phyloP scores from a whole-genome alignment of 805 yeast species.

The Soucietia sequanensis region DNA sequence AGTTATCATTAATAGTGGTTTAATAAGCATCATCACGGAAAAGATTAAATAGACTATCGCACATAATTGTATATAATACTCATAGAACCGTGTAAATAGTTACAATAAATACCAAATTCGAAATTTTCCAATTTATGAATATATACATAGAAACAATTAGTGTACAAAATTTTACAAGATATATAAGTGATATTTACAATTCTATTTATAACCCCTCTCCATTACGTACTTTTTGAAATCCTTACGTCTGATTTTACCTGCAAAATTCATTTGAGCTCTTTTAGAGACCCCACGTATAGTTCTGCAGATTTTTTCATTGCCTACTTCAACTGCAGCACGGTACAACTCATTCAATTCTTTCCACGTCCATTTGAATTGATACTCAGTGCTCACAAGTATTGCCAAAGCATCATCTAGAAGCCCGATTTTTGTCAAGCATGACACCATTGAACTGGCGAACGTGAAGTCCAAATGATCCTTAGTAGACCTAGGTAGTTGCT shows the following conservation, averaged over 20 bases:
- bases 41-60: no score
- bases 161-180: not conserved
- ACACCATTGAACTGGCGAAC: slow-evolving; percentile 73
- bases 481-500: slow-evolving; percentile 25
- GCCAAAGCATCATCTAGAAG: slow-evolving; percentile 68
- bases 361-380: slow-evolving; percentile 69
- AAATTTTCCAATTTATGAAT: not conserved
- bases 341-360: slow-evolving; percentile 28
- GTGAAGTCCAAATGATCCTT: slow-evolving; percentile 54
- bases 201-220: slow-evolving; percentile 29
- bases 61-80: no score
- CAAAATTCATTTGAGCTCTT: slow-evolving; percentile 34
- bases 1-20: slow-evolving; percentile 52
- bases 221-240: slow-evolving; percentile 32
- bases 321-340: slow-evolving; percentile 30
- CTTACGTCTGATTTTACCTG: slow-evolving; percentile 37
- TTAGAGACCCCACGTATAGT: slow-evolving; percentile 33
- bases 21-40: slow-evolving; percentile 53
- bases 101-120: not conserved
- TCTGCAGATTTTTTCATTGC: slow-evolving; percentile 25
- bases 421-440: slow-evolving; percentile 53
- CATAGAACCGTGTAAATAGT: slow-evolving; percentile 1
- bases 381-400: slow-evolving; percentile 63
- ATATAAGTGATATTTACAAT: not conserved
- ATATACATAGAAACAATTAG: no score